Evolutionary conservation across 768 basidiomycete genomes (phyloP).

Genomic region (Tremella mesenterica): DNA sequence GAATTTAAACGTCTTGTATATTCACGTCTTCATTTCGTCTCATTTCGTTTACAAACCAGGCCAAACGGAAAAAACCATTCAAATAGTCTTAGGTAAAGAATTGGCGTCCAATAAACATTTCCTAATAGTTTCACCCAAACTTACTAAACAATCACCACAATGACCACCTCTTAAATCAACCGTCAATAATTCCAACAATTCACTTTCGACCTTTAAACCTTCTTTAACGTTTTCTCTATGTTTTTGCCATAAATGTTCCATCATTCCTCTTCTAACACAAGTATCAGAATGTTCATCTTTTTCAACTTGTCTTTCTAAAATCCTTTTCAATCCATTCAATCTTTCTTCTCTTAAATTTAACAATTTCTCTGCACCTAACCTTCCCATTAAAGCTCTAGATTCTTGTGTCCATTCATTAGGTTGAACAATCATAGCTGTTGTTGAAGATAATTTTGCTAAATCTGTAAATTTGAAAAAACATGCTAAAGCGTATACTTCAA

Average conservation of each 20-base stretch:
- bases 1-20: no score
- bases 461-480: conserved; percentile 35
- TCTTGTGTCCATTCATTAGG: conserved; percentile 17
- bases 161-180: conserved; percentile 23
- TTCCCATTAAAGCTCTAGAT: conserved; percentile 20
- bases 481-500: conserved; percentile 28
- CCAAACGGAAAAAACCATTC: neutral
- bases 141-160: conserved; percentile 25
- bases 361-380: conserved; percentile 5
- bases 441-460: conserved; percentile 18
- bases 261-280: conserved; percentile 6
- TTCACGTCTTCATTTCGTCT: no score
- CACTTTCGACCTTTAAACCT: conserved; percentile 5
- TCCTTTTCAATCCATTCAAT: conserved; percentile 14
- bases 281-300: conserved; percentile 11
- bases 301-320: conserved; percentile 12
- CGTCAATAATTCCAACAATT: conserved; percentile 22
- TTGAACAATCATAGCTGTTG: conserved; percentile 11
- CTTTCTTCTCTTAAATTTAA: conserved; percentile 9
- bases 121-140: conserved; percentile 20
- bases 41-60: neutral
- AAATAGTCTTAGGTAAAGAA: conserved; percentile 19
- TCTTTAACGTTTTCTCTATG: conserved; percentile 4
- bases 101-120: conserved; percentile 18
- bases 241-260: conserved; percentile 14